Evolutionary conservation across 2,329 filamentous ascomycete species (phyloP), one percentile per base, ranked within the genome.

Genomic region (Pseudopyrenochaeta lycopersici): DNA sequence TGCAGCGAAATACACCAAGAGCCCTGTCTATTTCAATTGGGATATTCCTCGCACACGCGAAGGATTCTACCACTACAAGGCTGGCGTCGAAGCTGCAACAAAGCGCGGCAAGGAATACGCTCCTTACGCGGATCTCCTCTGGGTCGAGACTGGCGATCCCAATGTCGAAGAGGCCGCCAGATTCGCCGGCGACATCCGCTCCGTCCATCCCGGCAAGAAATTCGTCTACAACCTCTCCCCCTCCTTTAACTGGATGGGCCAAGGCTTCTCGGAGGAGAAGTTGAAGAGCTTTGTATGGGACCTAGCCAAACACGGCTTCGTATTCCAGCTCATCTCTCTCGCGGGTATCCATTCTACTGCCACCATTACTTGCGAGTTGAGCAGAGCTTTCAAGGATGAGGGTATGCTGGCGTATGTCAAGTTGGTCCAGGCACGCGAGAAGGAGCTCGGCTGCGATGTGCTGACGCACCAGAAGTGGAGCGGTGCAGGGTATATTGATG

Each of bases 401-500:
- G 95, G 95, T 49, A 99, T 99, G 95, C 84, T 95, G 69, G 94
- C 95, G 1, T 99, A 99, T 71, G 95, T 98, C n/a, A 90, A 97
- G 54, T 80, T 97, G 0, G 88, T 99, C 33, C 95, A 99, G 78
- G 83, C 87, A 46, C 84, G 88, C 33, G 95, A 99, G 79, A 97
- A 97, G 83, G 93, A 96, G 62, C 79, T 94, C 1, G 90, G 90
- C 12, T 92, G 92, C 52, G 93, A 97, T 67, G 93, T 97, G n/a
- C 80, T 97, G 60, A 97, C 92, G 33, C 93, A 97, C 75, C 93
- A 97, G 81, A 96, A 95, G 74, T 92, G 90, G 90, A 89, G 86
- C 62, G 88, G 88, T 27, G 87, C 88, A 0, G 78, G 79, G 2
- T 89, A 97, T 73, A 90, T 97, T 63, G 93, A 97, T 74, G 92